phyloP scores from a whole-genome alignment of 495 filamentous ascomycete species.

The Thozetella sp. region DNA sequence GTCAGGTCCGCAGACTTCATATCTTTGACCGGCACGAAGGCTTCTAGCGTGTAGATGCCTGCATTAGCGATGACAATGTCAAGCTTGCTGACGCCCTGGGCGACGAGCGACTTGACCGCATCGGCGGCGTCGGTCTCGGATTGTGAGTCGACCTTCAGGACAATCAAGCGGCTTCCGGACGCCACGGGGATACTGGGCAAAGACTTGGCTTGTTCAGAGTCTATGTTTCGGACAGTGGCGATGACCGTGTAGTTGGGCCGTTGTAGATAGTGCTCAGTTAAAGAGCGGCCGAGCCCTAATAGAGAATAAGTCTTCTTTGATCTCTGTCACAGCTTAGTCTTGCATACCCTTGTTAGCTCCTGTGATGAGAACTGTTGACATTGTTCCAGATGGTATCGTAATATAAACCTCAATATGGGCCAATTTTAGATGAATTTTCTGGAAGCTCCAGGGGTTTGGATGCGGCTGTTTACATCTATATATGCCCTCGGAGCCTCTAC shows the following conservation, averaged over 20 bases:
- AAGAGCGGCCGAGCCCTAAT: not conserved
- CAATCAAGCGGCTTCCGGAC: slow-evolving; percentile 29
- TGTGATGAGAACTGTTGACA: not conserved
- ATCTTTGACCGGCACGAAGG: not conserved
- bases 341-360: not conserved
- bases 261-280: not conserved
- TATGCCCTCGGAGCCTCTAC: too few species aligned
- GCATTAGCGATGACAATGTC: slow-evolving; percentile 54
- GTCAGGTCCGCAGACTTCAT: slow-evolving; percentile 19
- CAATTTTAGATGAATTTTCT: too few species aligned
- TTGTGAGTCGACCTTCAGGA: slow-evolving; percentile 42
- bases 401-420: too few species aligned
- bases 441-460: too few species aligned
- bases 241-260: not conserved
- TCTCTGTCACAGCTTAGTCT: too few species aligned
- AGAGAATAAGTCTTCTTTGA: not conserved
- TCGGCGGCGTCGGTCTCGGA: slow-evolving; percentile 26
- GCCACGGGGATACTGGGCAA: slow-evolving; percentile 23
- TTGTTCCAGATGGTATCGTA: too few species aligned
- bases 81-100: slow-evolving; percentile 36
- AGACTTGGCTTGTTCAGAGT: not conserved
- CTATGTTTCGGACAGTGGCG: not conserved
- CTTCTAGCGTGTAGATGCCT: slow-evolving; percentile 26
- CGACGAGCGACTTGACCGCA: slow-evolving; percentile 19
- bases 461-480: too few species aligned